Percentiles rank a stretch among this genome's conserved stretches.
Conservation (phyloP, 208 protist species). For the Leishmania lainsoni region DNA sequence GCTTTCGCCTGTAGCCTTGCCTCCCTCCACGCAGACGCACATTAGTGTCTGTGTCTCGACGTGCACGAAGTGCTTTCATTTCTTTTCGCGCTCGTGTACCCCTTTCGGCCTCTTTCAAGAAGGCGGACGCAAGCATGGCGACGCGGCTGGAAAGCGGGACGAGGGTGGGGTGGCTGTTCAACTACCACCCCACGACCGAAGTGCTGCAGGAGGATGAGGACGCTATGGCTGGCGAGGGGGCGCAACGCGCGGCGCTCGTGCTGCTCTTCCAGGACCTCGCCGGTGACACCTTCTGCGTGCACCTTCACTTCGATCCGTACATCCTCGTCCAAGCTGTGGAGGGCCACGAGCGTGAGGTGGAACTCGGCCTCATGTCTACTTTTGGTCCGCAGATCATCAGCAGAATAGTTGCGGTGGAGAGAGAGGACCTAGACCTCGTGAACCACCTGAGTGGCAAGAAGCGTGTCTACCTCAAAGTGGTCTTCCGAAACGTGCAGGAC, state of each 20-base stretch:
- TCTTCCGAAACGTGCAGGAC: conserved; percentile 94
- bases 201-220: conserved; percentile 27
- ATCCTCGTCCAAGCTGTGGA: conserved; percentile 75
- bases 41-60: not conserved
- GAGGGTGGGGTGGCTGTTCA: conserved; percentile 88
- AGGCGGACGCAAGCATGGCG: conserved; percentile 6
- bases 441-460: conserved; percentile 97
- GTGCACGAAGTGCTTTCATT: not conserved
- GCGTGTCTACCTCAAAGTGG: conserved; percentile 94
- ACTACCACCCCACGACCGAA: conserved; percentile 86
- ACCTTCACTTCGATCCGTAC: conserved; percentile 82
- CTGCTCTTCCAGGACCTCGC: conserved; percentile 86
- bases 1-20: not conserved
- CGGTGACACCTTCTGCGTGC: conserved; percentile 77
- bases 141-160: conserved; percentile 66
- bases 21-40: not conserved
- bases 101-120: not conserved
- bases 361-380: conserved; percentile 90
- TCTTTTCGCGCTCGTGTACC: not conserved
- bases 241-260: conserved; percentile 56
- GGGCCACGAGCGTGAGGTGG: conserved; percentile 94
- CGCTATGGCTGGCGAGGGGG: conserved; percentile 31
- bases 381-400: conserved; percentile 90
- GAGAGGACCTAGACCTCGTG: conserved; percentile 96
- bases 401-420: conserved; percentile 85